Evolutionary conservation across 805 yeast species (phyloP).

Genomic region (Wickerhamiella hasegawae): DNA sequence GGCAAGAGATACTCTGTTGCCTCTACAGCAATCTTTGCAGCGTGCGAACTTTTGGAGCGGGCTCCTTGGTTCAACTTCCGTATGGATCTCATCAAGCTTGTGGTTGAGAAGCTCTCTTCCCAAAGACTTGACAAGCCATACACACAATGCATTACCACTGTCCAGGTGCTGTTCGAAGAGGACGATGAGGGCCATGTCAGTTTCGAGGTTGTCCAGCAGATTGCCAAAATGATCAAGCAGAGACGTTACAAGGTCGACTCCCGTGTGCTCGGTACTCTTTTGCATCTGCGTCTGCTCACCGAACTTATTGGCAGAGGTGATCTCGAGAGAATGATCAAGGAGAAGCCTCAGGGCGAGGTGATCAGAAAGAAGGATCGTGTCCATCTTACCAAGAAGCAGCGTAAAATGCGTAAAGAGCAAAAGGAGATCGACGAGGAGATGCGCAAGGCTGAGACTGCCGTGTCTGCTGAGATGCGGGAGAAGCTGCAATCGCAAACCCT

Average conservation of each 20-base stretch:
- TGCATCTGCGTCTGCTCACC: constrained; percentile 36
- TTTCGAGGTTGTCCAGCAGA: constrained; percentile 49
- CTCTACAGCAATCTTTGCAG: constrained; percentile 46
- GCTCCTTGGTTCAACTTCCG: constrained; percentile 71
- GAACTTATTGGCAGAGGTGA: constrained; percentile 24
- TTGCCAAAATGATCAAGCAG: constrained; percentile 54
- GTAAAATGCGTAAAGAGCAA: constrained; percentile 74
- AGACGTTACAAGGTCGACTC: constrained; percentile 74
- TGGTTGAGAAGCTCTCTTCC: constrained; percentile 52
- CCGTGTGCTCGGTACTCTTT: constrained; percentile 53
- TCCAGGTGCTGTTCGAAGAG: constrained; percentile 56
- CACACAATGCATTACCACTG: constrained; percentile 40
- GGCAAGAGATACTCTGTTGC: constrained; percentile 16
- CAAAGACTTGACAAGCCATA: constrained; percentile 33
- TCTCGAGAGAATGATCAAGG: constrained; percentile 29
- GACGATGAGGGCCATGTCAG: constrained; percentile 75
- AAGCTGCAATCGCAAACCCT: constrained; percentile 70
- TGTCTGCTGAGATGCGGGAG: constrained; percentile 78
- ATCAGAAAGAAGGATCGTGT: constrained; percentile 75
- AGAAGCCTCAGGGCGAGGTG: constrained; percentile 31
- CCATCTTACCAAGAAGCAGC: constrained; percentile 78
- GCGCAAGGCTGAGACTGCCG: constrained; percentile 71
- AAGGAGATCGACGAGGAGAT: constrained; percentile 80
- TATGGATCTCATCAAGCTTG: constrained; percentile 49
- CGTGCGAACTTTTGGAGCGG: constrained; percentile 56